Base-by-base conservation (phyloP, 495 filamentous ascomycete species). In the Annulohypoxylon maeteangense region DNA sequence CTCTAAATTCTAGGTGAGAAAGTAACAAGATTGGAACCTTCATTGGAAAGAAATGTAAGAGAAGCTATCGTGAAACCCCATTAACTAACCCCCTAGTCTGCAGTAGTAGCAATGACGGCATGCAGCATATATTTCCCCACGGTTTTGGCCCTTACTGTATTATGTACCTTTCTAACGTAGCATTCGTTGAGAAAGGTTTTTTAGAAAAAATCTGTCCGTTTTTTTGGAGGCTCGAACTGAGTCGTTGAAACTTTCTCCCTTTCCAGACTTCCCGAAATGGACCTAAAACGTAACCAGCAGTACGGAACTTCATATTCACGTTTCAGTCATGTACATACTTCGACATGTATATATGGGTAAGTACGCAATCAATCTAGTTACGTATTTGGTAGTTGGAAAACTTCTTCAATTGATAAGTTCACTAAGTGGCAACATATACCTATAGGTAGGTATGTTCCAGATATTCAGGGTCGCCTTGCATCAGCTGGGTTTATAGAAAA, bases 21-120 rank as follows among this genome's bases (percentile, higher is more conserved):
- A 36, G 29, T 36, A 16, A 22, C 5, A 2, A n/a, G 7, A 25
- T 18, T 27, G 10, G 7, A 23, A 1, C 10, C 54, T 18, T 25
- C 18, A 27, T 40, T 16, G n/a, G n/a, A 55, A 36, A 16, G 22
- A 8, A 40, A 34, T 7, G 14, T 8, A 54, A 54, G 12, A 40
- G 54, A 54, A 50, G 18, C n/a, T 42, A 59, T 62, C 48, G 56
- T 68, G 32, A 68, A 34, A 32, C 47, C 10, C 36, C 47, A 27
- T 29, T 10, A 14, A 4, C 23, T 16, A 29, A 51, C 23, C 47
- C 47, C 47, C 47, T 51, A 51, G 47, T 51, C 27, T 7, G 10
- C 31, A 62, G 47, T 62, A 48, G 40, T 22, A 71, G 59, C 38
- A 36, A 72, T 73, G 70, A 72, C 70, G 70, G 61, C 65, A 72